A percentile compares a stretch with the other conserved stretches of the same genome.
Conservation (phyloP, 345 rosid genomes). For the Murraya koenigii region DNA sequence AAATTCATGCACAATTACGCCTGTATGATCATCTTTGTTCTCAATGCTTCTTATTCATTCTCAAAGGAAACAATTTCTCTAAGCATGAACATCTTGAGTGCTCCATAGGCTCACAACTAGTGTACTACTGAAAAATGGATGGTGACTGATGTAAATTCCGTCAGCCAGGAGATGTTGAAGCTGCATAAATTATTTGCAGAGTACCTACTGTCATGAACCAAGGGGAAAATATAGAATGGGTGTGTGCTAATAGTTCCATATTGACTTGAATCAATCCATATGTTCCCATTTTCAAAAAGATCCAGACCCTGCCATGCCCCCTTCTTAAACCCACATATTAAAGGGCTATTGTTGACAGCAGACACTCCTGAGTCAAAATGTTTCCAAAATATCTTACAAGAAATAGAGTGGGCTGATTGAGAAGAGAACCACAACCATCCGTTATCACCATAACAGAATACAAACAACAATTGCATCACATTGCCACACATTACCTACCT, state of each 20-base stretch:
- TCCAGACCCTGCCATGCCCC: neutral
- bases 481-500: constrained; percentile 48
- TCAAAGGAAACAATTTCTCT: neutral
- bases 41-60: neutral
- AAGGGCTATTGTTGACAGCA: neutral
- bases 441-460: neutral
- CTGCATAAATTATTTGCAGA: no score
- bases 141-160: neutral
- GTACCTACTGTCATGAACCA: no score
- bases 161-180: no score
- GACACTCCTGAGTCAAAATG: neutral
- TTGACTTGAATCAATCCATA: constrained; percentile 7
- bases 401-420: neutral
- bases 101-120: neutral
- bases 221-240: neutral
- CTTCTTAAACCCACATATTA: no score
- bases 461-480: constrained; percentile 5
- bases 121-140: neutral
- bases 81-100: neutral
- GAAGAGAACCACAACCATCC: neutral
- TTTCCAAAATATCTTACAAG: neutral
- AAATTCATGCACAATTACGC: neutral
- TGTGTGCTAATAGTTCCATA: constrained; percentile 1
- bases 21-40: neutral
- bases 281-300: constrained; percentile 1